Base-by-base conservation (phyloP, 2,329 filamentous ascomycete genomes). In the Bipolaris cookei region DNA sequence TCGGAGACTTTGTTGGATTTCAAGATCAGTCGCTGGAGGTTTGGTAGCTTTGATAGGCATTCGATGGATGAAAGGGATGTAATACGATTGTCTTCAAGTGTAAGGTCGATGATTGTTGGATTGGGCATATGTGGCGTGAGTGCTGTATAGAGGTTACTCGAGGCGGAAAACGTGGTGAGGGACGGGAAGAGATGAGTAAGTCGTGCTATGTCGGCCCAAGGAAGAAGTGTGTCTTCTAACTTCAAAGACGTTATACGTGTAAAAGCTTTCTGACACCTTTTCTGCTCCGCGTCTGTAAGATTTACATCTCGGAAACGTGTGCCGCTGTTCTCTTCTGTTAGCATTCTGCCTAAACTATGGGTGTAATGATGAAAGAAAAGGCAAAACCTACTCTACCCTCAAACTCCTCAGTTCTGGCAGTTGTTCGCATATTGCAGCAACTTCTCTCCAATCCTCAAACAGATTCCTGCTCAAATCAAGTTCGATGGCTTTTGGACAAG, bases 401-500 rank as follows among this genome's bases (percentile, higher is more conserved):
- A 97, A 74, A 47, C 79, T 86, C 54, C 80, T 85, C 62, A 98
- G 73, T 18, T 81, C 80, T n/a, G 83, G 82, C 34, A 98, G 79
- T 62, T 90, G 85, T 6, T 79, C 79, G 72, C 91, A 95, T 37
- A 98, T 90, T 2, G 84, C 81, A 16, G 86, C 83, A 8, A 97
- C 83, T 21, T 90, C 86, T 2, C 78, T 78, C 74, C 93, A 84
- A 10, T 78, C 79, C 53, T 88, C 86, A 67, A 98, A 87, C 32
- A 97, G 75, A 73, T 96, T 98, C 48, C 91, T 85, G 70, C 92
- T 92, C 39, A 99, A 76, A 71, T 97, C 93, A 43, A 98, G 80
- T 70, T 97, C 91, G 1, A 83, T 80, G 39, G 86, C 83, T 50
- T 84, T 85, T 0, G 84, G 83, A 69, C 84, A 87, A 2, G 81